Percentiles rank a stretch among this genome's conserved stretches.
Evolutionary conservation across 371 early-diverging fungal genomes (phyloP).

Genomic region (Mycotypha africana): DNA sequence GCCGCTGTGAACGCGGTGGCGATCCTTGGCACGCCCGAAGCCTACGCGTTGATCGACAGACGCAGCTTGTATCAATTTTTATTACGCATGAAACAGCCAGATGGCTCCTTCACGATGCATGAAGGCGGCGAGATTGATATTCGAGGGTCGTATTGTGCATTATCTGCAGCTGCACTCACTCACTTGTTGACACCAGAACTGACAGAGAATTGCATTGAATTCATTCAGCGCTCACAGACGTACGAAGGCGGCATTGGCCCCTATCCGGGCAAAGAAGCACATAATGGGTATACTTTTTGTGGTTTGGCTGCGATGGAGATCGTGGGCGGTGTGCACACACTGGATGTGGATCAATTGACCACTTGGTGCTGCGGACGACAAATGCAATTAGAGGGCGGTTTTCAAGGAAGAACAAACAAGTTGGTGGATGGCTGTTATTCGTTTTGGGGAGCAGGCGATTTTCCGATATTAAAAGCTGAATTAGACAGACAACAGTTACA

Average conservation of each 20-base stretch:
- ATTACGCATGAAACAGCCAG: slow-evolving; percentile 75
- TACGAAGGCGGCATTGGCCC: slow-evolving; percentile 96
- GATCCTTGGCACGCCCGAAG: slow-evolving; percentile 65
- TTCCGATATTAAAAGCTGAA: slow-evolving; percentile 65
- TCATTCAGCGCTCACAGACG: slow-evolving; percentile 74
- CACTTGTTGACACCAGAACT: slow-evolving; percentile 81
- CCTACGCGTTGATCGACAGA: slow-evolving; percentile 67
- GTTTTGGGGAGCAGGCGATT: slow-evolving; percentile 92
- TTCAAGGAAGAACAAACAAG: slow-evolving; percentile 96
- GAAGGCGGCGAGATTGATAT: slow-evolving; percentile 93
- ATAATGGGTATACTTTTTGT: slow-evolving; percentile 97
- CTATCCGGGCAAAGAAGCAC: slow-evolving; percentile 89
- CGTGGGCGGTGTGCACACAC: slow-evolving; percentile 51
- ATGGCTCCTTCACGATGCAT: slow-evolving; percentile 92
- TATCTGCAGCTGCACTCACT: slow-evolving; percentile 73
- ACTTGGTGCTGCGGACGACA: slow-evolving; percentile 79
- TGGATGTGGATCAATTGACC: slow-evolving; percentile 63
- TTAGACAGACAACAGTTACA: slow-evolving; percentile 1
- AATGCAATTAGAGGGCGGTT: slow-evolving; percentile 92
- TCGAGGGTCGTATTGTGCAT: slow-evolving; percentile 88
- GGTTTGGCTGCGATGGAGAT: slow-evolving; percentile 88
- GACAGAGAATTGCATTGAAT: slow-evolving; percentile 61
- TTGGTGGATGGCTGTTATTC: slow-evolving; percentile 98
- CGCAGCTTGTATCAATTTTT: slow-evolving; percentile 67
- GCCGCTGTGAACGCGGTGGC: slow-evolving; percentile 78